Conservation (phyloP, 768 basidiomycete genomes). For the Amanita rimosa region DNA sequence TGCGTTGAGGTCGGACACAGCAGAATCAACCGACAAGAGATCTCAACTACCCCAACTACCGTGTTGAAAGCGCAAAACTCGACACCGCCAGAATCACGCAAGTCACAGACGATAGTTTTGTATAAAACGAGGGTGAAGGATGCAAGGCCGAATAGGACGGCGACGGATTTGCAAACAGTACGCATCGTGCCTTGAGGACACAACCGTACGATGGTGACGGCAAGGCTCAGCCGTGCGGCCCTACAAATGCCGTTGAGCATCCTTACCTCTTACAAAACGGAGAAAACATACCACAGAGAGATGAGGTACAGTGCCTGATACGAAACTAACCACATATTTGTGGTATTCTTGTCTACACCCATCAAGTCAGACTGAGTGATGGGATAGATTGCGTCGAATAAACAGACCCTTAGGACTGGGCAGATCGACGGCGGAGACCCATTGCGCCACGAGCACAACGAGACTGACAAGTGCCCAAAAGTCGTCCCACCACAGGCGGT, state of each 20-base stretch:
- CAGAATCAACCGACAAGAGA: neutral
- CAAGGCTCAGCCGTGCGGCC: slow-evolving; percentile 9
- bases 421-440: neutral
- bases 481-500: slow-evolving; percentile 10
- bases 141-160: slow-evolving; percentile 6
- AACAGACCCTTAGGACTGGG: neutral
- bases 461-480: slow-evolving; percentile 9
- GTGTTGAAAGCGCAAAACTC: neutral
- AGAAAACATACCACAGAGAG: slow-evolving; percentile 5
- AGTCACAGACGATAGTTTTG: slow-evolving; percentile 10
- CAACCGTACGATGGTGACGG: slow-evolving; percentile 14
- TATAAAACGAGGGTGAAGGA: slow-evolving; percentile 9
- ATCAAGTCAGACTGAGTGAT: neutral
- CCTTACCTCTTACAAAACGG: neutral
- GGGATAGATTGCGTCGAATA: neutral
- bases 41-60: neutral
- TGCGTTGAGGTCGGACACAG: neutral
- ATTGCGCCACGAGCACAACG: slow-evolving; percentile 2
- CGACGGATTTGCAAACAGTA: slow-evolving; percentile 5
- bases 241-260: neutral
- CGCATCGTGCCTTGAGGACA: slow-evolving; percentile 10
- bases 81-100: neutral
- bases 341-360: too few relatives aligned
- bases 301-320: neutral
- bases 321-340: neutral